Conservation (phyloP, 331 rosid species). For the Cydonia oblonga region DNA sequence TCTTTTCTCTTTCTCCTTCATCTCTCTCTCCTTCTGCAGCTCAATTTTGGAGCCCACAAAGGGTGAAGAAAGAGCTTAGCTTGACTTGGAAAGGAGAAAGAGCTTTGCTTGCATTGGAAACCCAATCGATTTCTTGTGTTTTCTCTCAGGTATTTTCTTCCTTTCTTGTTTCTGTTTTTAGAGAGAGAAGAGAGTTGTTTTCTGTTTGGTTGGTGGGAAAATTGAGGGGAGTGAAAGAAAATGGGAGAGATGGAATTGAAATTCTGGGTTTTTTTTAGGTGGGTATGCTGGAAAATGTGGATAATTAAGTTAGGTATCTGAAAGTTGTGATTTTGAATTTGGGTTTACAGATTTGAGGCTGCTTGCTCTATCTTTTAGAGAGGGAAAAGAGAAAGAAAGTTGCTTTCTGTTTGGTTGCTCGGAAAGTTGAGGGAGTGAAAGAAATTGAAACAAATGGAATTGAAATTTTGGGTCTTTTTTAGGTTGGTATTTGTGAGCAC, state of each 20-base stretch:
- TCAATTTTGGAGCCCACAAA: too few relatives aligned
- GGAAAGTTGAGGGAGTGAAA: not conserved
- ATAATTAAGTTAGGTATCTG: too few relatives aligned
- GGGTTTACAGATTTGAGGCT: too few relatives aligned
- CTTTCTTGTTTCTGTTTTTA: slow-evolving; percentile 1
- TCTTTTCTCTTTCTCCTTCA: not conserved
- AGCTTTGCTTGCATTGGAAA: not conserved
- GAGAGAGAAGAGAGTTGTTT: too few relatives aligned
- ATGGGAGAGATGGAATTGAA: too few relatives aligned
- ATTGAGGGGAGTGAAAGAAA: too few relatives aligned
- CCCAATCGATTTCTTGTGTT: not conserved
- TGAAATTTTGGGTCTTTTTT: not conserved
- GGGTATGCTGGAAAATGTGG: too few relatives aligned
- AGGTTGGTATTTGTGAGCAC: not conserved
- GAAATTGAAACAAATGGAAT: not conserved
- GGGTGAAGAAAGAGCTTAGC: too few relatives aligned
- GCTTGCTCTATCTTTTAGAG: not conserved
- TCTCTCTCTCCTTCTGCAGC: slow-evolving; percentile 3
- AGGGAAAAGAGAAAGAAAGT: not conserved
- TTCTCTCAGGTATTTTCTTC: slow-evolving; percentile 32
- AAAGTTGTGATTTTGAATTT: too few relatives aligned
- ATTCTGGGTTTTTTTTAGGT: too few relatives aligned
- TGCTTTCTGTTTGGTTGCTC: slow-evolving; percentile 3
- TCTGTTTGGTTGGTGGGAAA: too few relatives aligned
- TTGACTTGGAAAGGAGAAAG: not conserved